Evolutionary conservation across 2,329 filamentous ascomycete genomes (phyloP), one percentile per base, ranked within the genome.

Genomic region (Calycina marina): DNA sequence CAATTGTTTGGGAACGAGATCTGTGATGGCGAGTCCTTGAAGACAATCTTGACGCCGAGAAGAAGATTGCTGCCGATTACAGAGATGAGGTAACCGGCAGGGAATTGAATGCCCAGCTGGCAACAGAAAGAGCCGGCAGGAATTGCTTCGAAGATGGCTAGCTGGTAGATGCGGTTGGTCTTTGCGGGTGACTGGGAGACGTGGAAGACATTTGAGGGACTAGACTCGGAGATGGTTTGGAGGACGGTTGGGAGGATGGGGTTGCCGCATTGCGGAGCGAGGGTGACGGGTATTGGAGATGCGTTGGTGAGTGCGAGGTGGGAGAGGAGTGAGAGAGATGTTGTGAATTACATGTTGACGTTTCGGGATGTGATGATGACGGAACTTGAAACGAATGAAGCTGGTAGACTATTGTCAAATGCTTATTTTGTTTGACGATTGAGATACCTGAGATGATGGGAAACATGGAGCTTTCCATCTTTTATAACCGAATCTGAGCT

Each of bases 201-300:
- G 12, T 34, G 24, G 30, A 44, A 44, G 27, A 34, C 18, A 4
- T 26, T 31, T n/a, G n/a, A 15, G n/a, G 42, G 40, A n/a, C 13
- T 22, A 13, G 32, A n/a, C 26, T 41, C 33, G 26, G 22, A 26
- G 27, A 44, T 18, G 25, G 26, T 20, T 30, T 42, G 42, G 29
- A 44, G 35, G 28, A 31, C 29, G 15, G 32, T 28, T n/a, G 43
- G 43, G 26, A 22, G 32, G 34, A 41, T 11, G 4, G 41, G 40
- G 15, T 34, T 34, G 4, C 39, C 39, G 22, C 39, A 43, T 25
- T 39, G 36, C 6, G 43, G 41, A 2, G 38, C 38, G 14, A 41
- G 34, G 2, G 40, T 32, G 1, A 40, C 31, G 9, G 41, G 41
- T 20, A 38, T 45, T 33, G 43, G 41, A 6, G 22, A 18, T n/a